These are phyloP conservation scores for Rhodamnia rubescens DNA, from an alignment of 345 rosid species.

Conservation along the genomic window DNA sequence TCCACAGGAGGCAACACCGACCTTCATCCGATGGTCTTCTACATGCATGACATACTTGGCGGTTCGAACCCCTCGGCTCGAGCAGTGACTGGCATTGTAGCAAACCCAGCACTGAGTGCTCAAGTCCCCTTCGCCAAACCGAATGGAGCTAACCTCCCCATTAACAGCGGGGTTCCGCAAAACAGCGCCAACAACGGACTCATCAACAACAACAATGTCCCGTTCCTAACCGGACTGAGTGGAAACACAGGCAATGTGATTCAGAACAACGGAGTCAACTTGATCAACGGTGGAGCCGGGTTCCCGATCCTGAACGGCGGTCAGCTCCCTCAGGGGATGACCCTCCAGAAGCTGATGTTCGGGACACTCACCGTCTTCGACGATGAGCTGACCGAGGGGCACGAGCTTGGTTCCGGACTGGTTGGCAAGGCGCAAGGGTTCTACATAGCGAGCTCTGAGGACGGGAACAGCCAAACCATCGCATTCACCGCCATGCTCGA, in stretches of 20 bases:
- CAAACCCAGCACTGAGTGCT: constrained; percentile 55
- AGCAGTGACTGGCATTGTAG: constrained; percentile 65
- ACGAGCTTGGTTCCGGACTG: constrained; percentile 56
- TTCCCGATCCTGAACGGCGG: constrained; percentile 36
- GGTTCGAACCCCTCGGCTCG: constrained; percentile 68
- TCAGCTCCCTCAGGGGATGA: constrained; percentile 39
- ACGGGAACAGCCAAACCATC: constrained; percentile 80
- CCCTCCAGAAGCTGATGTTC: constrained; percentile 65
- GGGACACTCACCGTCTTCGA: constrained; percentile 81
- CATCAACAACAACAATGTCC: constrained; percentile 72
- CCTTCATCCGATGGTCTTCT: constrained; percentile 37
- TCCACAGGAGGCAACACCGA: not conserved
- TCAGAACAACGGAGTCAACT: constrained; percentile 34
- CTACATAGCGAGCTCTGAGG: constrained; percentile 64
- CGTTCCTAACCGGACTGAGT: constrained; percentile 65
- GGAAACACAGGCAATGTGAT: constrained; percentile 37
- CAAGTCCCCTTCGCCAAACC: constrained; percentile 84
- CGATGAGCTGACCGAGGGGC: constrained; percentile 71
- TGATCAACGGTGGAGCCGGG: constrained; percentile 26
- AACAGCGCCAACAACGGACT: constrained; percentile 56
- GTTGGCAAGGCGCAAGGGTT: constrained; percentile 88
- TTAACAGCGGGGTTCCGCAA: constrained; percentile 51
- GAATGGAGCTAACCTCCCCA: constrained; percentile 67
- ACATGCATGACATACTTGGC: constrained; percentile 75
- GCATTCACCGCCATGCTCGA: constrained; percentile 76